Conservation (phyloP, 495 filamentous ascomycete species). For the Aspergillus indologenus region DNA sequence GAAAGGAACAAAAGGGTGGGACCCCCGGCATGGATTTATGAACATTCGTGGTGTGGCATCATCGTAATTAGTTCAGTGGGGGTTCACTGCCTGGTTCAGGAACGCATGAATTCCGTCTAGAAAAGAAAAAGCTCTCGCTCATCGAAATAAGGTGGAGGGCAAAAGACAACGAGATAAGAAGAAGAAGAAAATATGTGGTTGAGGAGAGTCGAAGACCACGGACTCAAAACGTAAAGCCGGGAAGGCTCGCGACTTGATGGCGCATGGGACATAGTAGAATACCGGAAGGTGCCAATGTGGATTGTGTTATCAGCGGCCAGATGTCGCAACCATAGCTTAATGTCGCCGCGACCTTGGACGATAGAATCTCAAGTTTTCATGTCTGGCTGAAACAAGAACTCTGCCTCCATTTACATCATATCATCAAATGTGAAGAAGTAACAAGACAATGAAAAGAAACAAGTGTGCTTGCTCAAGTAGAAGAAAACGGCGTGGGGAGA, state of each 20-base stretch:
- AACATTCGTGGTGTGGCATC: slow-evolving; percentile 12
- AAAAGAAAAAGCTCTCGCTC: slow-evolving; percentile 1
- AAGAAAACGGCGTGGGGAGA: slow-evolving; percentile 10
- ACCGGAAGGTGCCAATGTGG: not conserved
- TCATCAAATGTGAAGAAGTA: slow-evolving; percentile 8
- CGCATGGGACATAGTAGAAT: not conserved
- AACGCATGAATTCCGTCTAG: slow-evolving; percentile 16
- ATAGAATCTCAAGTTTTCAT: not conserved
- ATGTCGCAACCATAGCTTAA: not conserved
- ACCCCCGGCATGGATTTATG: not conserved
- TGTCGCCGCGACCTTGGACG: not conserved
- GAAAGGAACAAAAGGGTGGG: not conserved
- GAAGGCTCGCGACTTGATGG: not conserved
- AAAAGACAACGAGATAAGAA: slow-evolving; percentile 5
- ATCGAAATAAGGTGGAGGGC: not conserved
- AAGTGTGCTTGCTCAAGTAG: not conserved
- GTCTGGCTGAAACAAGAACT: slow-evolving; percentile 17
- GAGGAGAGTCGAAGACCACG: slow-evolving; percentile 13
- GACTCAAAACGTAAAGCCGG: slow-evolving; percentile 4
- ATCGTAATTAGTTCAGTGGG: slow-evolving; percentile 11
- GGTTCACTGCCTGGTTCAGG: slow-evolving; percentile 17
- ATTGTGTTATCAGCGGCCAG: not conserved
- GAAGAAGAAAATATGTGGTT: slow-evolving; percentile 10
- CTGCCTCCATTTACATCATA: slow-evolving; percentile 12
- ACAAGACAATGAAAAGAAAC: slow-evolving; percentile 20